Evolutionary conservation across 345 rosid genomes (phyloP).

Genomic region (Eucalyptus regnans): DNA sequence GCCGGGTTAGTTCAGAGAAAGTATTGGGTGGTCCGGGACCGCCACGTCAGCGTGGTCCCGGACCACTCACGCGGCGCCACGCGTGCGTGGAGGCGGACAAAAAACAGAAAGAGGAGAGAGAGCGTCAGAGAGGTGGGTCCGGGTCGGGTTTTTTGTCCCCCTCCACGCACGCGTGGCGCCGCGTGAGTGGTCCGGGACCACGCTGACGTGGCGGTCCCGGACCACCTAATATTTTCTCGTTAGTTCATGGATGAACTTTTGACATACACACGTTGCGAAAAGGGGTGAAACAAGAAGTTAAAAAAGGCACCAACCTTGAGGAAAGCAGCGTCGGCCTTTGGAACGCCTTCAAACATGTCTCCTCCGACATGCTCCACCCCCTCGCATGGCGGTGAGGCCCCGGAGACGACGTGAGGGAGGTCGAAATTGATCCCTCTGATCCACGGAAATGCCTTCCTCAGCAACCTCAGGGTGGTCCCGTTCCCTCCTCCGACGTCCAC

Average conservation of each 20-base stretch:
- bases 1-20: neutral
- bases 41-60: too few relatives aligned
- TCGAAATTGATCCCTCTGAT: slow-evolving; percentile 60
- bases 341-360: slow-evolving; percentile 53
- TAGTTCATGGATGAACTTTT: neutral
- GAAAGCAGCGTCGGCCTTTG: slow-evolving; percentile 42
- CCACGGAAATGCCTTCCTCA: slow-evolving; percentile 52
- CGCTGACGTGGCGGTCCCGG: too few relatives aligned
- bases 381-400: slow-evolving; percentile 8
- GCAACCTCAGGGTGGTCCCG: slow-evolving; percentile 34
- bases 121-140: too few relatives aligned
- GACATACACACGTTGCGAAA: neutral
- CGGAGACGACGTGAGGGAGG: slow-evolving; percentile 52
- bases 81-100: too few relatives aligned
- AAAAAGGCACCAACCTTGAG: slow-evolving; percentile 29
- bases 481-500: slow-evolving; percentile 74
- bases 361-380: slow-evolving; percentile 57
- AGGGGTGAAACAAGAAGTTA: neutral
- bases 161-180: too few relatives aligned
- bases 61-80: too few relatives aligned
- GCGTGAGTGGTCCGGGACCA: too few relatives aligned
- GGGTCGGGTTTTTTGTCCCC: too few relatives aligned
- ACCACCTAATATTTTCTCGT: too few relatives aligned
- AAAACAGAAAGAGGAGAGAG: too few relatives aligned
- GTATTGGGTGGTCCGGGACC: too few relatives aligned